Conservation (phyloP, 139 green algal species). For the Chlamydomonas eustigma region DNA sequence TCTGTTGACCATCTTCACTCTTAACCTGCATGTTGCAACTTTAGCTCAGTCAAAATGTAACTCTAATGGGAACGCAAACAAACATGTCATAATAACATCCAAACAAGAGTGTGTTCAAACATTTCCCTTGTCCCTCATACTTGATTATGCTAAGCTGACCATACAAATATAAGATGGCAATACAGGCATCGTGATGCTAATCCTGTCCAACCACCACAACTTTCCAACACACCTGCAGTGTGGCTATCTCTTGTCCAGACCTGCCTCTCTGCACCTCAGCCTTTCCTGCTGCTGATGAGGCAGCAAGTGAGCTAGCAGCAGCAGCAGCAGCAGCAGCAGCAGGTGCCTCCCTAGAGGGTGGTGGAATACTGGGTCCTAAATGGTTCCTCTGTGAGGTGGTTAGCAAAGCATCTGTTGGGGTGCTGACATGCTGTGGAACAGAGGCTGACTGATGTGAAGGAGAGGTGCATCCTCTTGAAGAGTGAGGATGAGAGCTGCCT, state of each 20-base stretch:
- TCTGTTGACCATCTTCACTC: constrained; percentile 50
- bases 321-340: not conserved
- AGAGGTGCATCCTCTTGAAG: no score
- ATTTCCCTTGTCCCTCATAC: no score
- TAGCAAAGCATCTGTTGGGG: constrained; percentile 36
- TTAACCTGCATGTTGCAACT: constrained; percentile 44
- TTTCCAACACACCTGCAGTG: constrained; percentile 18
- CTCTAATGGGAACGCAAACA: no score
- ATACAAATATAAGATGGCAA: not conserved
- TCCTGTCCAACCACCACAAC: no score
- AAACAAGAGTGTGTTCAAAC: no score
- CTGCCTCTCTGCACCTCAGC: not conserved
- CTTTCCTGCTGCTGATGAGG: not conserved
- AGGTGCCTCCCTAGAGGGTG: not conserved
- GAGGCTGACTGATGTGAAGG: no score
- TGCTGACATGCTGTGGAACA: constrained; percentile 12
- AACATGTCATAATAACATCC: no score
- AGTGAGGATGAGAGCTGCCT: not conserved
- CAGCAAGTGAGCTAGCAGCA: not conserved
- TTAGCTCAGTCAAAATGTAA: no score
- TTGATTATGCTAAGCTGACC: not conserved
- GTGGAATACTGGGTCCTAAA: constrained; percentile 35
- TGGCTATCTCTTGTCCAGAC: constrained; percentile 11
- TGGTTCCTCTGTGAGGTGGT: constrained; percentile 40
- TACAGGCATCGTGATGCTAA: not conserved